Evolutionary conservation across 805 yeast species (phyloP).

Genomic region (Blastobotrys muscicola): DNA sequence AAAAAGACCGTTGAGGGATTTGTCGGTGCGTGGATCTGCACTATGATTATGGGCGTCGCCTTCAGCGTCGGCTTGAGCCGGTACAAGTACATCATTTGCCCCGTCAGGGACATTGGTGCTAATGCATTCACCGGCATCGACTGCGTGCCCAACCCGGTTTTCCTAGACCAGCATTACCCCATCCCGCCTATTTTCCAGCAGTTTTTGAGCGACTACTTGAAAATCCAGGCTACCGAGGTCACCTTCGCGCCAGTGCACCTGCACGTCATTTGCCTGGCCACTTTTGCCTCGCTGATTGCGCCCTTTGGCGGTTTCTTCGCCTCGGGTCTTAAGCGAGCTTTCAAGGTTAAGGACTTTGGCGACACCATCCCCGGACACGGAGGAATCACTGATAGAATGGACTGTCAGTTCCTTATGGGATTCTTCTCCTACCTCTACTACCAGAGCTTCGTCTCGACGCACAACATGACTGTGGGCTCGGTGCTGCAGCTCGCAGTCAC

Average conservation of each 20-base stretch:
- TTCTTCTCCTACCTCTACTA: constrained; percentile 86
- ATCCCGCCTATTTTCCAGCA: constrained; percentile 58
- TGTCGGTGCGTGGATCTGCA: constrained; percentile 94
- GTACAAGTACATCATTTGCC: constrained; percentile 77
- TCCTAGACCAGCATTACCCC: constrained; percentile 66
- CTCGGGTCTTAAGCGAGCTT: constrained; percentile 92
- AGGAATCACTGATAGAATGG: constrained; percentile 94
- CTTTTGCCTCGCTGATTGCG: constrained; percentile 93
- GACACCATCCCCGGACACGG: constrained; percentile 99
- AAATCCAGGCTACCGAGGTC: constrained; percentile 37
- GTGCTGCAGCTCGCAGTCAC: constrained; percentile 67
- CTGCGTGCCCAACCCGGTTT: constrained; percentile 87
- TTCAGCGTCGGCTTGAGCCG: constrained; percentile 56
- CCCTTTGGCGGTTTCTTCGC: constrained; percentile 99
- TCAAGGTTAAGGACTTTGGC: constrained; percentile 94
- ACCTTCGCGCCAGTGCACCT: constrained; percentile 79
- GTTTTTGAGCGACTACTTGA: constrained; percentile 10
- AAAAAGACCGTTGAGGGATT: constrained; percentile 97
- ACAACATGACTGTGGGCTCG: constrained; percentile 50
- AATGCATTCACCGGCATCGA: constrained; percentile 51
- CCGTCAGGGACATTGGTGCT: constrained; percentile 54
- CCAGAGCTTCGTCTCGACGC: constrained; percentile 79
- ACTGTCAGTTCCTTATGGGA: constrained; percentile 97
- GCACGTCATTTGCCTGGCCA: constrained; percentile 78
- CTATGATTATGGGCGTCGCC: constrained; percentile 61